Evolutionary conservation across 1,139 yeast species (phyloP).

Genomic region (Geotrichum cucujoidarum): DNA sequence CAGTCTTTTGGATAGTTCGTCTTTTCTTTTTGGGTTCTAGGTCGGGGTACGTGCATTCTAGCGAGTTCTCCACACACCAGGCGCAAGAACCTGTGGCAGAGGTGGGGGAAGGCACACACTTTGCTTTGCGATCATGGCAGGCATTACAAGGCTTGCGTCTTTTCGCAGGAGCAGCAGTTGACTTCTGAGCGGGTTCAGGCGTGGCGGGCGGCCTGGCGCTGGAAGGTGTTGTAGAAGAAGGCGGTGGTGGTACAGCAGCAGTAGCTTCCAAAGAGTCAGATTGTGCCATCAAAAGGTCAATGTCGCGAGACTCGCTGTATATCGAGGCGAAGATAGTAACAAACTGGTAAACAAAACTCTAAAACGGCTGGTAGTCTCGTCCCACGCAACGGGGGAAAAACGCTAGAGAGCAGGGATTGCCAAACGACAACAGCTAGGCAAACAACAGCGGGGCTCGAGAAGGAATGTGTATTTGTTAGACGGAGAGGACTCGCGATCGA

Average conservation of each 20-base stretch:
- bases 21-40: constrained; percentile 9
- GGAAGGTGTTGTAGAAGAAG: not conserved
- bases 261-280: not conserved
- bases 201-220: not conserved
- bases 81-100: constrained; percentile 1
- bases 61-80: constrained; percentile 2
- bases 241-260: not conserved
- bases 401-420: no score
- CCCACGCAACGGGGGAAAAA: not conserved
- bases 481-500: no score
- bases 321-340: not conserved
- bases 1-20: not conserved
- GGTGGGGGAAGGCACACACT: constrained; percentile 4
- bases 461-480: no score
- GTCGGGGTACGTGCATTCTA: not conserved
- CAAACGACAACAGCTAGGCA: no score
- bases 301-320: not conserved
- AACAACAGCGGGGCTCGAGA: no score
- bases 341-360: not conserved
- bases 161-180: not conserved
- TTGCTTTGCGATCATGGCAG: constrained; percentile 11
- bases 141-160: constrained; percentile 7
- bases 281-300: no score
- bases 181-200: not conserved
- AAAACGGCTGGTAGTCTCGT: not conserved